Evolutionary conservation across 2,329 filamentous ascomycete species (phyloP).

Genomic region (Salinomyces thailandicus): DNA sequence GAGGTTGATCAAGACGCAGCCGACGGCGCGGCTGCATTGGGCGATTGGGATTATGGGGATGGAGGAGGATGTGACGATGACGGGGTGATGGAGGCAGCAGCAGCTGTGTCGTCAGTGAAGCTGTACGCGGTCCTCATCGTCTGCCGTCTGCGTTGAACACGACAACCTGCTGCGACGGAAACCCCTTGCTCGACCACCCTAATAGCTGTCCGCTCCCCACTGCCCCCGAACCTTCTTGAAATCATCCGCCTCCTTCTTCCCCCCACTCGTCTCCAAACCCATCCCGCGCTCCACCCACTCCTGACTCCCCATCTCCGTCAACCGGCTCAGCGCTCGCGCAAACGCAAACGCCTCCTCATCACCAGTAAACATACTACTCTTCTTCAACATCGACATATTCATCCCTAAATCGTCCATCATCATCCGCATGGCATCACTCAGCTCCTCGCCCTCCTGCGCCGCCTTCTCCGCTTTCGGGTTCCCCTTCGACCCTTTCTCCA

Average conservation of each 20-base stretch:
- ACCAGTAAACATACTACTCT: conserved; percentile 76
- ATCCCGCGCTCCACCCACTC: conserved; percentile 84
- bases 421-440: conserved; percentile 62
- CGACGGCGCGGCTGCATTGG: conserved; percentile 56
- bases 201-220: conserved; percentile 5
- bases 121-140: no score
- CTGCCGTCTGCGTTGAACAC: no score
- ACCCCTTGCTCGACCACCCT: no score
- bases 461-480: conserved; percentile 13
- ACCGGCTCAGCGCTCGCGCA: conserved; percentile 69
- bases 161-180: no score
- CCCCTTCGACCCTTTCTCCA: conserved; percentile 26
- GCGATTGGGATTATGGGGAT: conserved; percentile 68
- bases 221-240: conserved; percentile 6
- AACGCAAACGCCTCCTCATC: conserved; percentile 97
- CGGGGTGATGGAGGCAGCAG: not conserved
- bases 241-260: conserved; percentile 47
- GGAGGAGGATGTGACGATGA: conserved; percentile 56
- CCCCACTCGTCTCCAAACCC: conserved; percentile 53
- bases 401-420: conserved; percentile 82
- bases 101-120: no score
- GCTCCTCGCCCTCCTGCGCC: conserved; percentile 23
- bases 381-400: conserved; percentile 75
- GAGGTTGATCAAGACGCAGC: conserved; percentile 50
- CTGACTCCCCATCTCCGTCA: conserved; percentile 86